Conservation (phyloP, 345 rosid species). For the Acer yangbiense region DNA sequence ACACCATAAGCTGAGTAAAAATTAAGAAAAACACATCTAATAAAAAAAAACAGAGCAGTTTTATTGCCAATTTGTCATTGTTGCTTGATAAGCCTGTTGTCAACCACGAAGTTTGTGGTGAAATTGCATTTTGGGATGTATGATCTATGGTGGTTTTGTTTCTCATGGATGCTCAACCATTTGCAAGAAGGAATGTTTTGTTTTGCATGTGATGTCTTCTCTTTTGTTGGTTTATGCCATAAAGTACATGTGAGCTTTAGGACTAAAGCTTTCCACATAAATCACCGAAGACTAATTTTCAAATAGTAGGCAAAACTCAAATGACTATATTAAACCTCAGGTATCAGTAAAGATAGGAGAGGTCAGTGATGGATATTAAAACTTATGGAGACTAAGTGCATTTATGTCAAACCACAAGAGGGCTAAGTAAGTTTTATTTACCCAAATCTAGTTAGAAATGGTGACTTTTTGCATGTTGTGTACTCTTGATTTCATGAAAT, state of each 20-base stretch:
- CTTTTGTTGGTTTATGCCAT: neutral
- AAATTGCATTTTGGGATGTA: neutral
- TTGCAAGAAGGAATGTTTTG: neutral
- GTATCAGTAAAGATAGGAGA: neutral
- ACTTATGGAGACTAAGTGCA: neutral
- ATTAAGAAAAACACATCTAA: neutral
- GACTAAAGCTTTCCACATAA: neutral
- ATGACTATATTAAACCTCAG: neutral
- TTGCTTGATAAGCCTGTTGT: neutral
- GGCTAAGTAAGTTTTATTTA: no score
- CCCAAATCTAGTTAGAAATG: neutral
- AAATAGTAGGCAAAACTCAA: neutral
- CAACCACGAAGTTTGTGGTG: neutral
- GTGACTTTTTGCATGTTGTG: neutral
- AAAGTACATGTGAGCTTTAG: no score
- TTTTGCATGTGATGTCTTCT: neutral
- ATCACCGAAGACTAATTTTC: neutral
- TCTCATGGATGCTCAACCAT: neutral
- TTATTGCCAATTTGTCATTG: neutral
- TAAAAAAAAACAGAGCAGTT: neutral
- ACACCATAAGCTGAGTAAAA: neutral
- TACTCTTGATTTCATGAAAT: neutral
- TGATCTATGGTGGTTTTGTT: neutral
- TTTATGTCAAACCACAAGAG: neutral
- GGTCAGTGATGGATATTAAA: neutral